phyloP scores from a whole-genome alignment of 2,329 filamentous ascomycete genomes.

The Parascedosporium putredinis region DNA sequence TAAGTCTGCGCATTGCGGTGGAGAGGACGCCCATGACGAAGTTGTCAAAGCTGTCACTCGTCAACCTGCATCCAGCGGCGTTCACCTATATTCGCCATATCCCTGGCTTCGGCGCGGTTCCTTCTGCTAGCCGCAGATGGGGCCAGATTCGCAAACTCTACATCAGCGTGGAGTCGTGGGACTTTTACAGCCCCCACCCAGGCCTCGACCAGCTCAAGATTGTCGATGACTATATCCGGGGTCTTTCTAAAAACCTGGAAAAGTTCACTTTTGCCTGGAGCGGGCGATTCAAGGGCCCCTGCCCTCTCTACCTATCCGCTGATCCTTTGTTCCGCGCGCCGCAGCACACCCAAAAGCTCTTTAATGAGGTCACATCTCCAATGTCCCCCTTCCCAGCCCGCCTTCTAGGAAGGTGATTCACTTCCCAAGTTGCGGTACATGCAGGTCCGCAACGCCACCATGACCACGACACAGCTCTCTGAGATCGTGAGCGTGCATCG shows the following conservation, averaged over 20 bases:
- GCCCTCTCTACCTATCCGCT: slow-evolving; percentile 58
- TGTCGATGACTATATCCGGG: slow-evolving; percentile 69
- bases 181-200: slow-evolving; percentile 47
- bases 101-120: slow-evolving; percentile 63
- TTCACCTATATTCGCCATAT: slow-evolving; percentile 69
- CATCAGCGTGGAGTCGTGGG: slow-evolving; percentile 63
- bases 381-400: slow-evolving; percentile 49
- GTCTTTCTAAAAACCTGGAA: slow-evolving; percentile 55
- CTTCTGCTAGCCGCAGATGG: slow-evolving; percentile 64
- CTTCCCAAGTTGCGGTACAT: slow-evolving; percentile 59
- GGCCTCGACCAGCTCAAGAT: slow-evolving; percentile 65
- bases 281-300: slow-evolving; percentile 59
- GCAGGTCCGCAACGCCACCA: slow-evolving; percentile 60
- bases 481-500: slow-evolving; percentile 59
- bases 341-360: slow-evolving; percentile 44
- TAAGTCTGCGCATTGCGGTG: slow-evolving; percentile 73
- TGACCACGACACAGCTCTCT: slow-evolving; percentile 62
- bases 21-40: slow-evolving; percentile 59
- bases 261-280: slow-evolving; percentile 71
- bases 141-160: slow-evolving; percentile 63
- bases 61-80: slow-evolving; percentile 62
- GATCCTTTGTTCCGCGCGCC: slow-evolving; percentile 58
- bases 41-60: slow-evolving; percentile 61
- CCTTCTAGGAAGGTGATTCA: slow-evolving; percentile 44
- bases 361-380: slow-evolving; percentile 52